Conservation (phyloP, 2,329 filamentous ascomycete species). For the Shiraia bambusicola region DNA sequence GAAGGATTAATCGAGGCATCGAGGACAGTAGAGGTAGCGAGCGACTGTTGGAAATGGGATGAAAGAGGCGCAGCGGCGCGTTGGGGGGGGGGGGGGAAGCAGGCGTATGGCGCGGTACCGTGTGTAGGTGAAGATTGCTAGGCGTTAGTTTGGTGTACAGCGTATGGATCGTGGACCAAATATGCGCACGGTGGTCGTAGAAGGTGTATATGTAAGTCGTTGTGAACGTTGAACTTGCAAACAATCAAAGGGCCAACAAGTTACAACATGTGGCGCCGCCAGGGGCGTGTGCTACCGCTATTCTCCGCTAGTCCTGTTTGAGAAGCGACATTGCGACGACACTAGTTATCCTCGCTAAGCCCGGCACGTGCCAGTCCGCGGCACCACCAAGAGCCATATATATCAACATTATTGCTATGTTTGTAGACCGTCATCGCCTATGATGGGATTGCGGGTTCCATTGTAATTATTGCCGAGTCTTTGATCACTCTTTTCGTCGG, state of each 20-base stretch:
- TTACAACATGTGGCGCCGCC: conserved; percentile 33
- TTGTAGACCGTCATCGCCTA: no score
- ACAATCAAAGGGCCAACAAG: no score
- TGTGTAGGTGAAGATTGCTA: background rate
- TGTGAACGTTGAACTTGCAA: conserved; percentile 14
- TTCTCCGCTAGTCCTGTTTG: conserved; percentile 2
- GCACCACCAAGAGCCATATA: no score
- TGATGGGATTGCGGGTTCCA: no score
- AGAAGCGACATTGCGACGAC: background rate
- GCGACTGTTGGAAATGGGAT: conserved; percentile 10
- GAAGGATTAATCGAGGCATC: conserved; percentile 32
- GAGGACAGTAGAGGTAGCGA: conserved; percentile 19
- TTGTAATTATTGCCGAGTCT: no score
- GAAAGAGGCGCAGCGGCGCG: conserved; percentile 1
- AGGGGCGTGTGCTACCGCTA: conserved; percentile 15
- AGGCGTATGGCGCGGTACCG: background rate
- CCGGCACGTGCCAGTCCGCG: no score
- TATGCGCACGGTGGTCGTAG: conserved; percentile 1
- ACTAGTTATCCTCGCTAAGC: background rate
- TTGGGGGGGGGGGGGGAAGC: background rate
- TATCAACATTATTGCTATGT: no score
- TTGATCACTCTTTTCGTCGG: no score
- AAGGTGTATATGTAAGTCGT: conserved; percentile 1
- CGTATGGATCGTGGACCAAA: background rate
- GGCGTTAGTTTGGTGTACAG: background rate